Conservation (phyloP, 2,329 filamentous ascomycete genomes). For the Pseudocercospora macadamiae region DNA sequence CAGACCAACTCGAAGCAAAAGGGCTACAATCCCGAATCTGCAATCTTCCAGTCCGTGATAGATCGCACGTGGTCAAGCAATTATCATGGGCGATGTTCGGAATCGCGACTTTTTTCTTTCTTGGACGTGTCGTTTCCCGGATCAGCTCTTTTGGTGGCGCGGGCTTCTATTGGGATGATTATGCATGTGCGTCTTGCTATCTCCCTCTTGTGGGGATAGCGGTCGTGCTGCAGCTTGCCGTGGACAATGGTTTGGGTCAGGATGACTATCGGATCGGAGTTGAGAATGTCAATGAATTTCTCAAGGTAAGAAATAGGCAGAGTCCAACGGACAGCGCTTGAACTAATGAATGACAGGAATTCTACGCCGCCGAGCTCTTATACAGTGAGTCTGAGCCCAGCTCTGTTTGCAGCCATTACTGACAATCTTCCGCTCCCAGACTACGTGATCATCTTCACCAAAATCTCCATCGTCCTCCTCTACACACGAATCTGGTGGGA, state of each 20-base stretch:
- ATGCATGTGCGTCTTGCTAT: conserved; percentile 7
- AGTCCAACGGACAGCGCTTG: neutral
- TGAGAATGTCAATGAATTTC: conserved; percentile 5
- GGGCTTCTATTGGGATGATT: conserved; percentile 12
- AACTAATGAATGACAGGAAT: conserved; percentile 7
- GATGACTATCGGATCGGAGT: conserved; percentile 12
- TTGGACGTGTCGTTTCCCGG: neutral
- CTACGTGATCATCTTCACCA: conserved; percentile 14
- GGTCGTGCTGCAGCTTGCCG: conserved; percentile 5
- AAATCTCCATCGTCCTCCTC: conserved; percentile 10
- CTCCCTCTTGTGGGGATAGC: conserved; percentile 11
- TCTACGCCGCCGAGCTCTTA: conserved; percentile 12
- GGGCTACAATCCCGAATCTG: neutral
- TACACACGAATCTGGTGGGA: conserved; percentile 14
- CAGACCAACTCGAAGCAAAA: conserved; percentile 13
- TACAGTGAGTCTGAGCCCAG: no score
- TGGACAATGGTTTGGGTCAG: conserved; percentile 12
- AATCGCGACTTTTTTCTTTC: conserved; percentile 7
- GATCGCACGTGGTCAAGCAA: conserved; percentile 3
- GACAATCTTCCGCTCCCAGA: no score
- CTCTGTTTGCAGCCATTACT: no score
- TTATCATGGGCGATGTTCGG: conserved; percentile 14
- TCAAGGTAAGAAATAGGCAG: conserved; percentile 13
- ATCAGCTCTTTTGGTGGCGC: neutral
- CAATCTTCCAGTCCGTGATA: neutral